A percentile compares a stretch with the other conserved stretches of the same genome.
These are phyloP conservation scores for Magnolia changhungtana DNA, from an alignment of 164 flowering plant species.

Conservation along the genomic window DNA sequence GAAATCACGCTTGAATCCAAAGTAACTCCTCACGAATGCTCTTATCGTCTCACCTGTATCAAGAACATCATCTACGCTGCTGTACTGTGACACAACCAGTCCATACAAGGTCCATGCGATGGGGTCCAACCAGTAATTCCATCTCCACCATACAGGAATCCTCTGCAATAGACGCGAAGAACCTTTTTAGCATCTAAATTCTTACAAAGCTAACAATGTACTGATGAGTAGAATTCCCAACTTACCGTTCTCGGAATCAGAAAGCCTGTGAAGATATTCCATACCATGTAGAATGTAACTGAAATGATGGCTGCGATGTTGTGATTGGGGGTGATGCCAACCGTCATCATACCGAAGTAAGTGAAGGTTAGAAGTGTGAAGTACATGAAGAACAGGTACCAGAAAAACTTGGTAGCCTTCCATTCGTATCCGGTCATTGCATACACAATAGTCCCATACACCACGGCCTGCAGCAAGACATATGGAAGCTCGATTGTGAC, in stretches of 20 bases:
- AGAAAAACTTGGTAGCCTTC: constrained; percentile 21
- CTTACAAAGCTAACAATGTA: background rate
- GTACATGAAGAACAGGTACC: constrained; percentile 24
- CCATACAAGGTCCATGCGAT: constrained; percentile 9
- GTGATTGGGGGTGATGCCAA: constrained; percentile 19
- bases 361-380: constrained; percentile 19
- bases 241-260: constrained; percentile 29
- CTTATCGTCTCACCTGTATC: background rate
- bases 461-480: constrained; percentile 30
- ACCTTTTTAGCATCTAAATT: background rate
- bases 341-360: constrained; percentile 23
- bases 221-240: background rate
- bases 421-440: constrained; percentile 52
- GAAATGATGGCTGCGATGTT: constrained; percentile 25
- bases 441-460: constrained; percentile 42
- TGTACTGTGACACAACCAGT: constrained; percentile 4
- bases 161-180: background rate
- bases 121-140: constrained; percentile 8
- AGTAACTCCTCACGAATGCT: constrained; percentile 1
- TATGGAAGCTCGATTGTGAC: constrained; percentile 48
- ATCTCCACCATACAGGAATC: constrained; percentile 13
- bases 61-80: background rate
- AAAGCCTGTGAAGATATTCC: constrained; percentile 31
- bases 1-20: constrained; percentile 8
- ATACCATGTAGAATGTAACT: constrained; percentile 16